These are phyloP conservation scores for Lactarius tabidus DNA, from an alignment of 768 basidiomycete species.

Conservation along the genomic window DNA sequence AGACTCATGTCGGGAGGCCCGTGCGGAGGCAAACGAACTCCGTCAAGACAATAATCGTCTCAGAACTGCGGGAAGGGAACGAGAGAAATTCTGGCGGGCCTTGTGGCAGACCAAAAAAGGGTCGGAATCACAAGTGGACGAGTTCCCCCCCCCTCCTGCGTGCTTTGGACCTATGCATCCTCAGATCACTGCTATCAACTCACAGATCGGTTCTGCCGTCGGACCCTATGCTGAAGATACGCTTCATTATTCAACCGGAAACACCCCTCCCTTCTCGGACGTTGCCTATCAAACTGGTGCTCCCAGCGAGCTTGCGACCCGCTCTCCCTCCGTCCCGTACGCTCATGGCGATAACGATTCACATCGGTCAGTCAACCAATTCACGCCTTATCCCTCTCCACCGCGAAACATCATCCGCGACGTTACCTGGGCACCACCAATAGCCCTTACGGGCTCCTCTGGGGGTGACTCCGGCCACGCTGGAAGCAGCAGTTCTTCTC, in stretches of 20 bases:
- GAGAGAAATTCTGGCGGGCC: slow-evolving; percentile 69
- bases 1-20: slow-evolving; percentile 69
- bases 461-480: slow-evolving; percentile 41
- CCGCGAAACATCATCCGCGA: slow-evolving; percentile 28
- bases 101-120: slow-evolving; percentile 63
- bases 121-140: slow-evolving; percentile 24
- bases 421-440: slow-evolving; percentile 30
- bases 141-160: slow-evolving; percentile 25
- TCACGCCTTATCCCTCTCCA: slow-evolving; percentile 39
- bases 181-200: slow-evolving; percentile 29
- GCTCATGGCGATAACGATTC: slow-evolving; percentile 35
- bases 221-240: slow-evolving; percentile 41
- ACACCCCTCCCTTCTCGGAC: slow-evolving; percentile 41
- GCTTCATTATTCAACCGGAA: slow-evolving; percentile 48
- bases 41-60: slow-evolving; percentile 63
- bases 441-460: slow-evolving; percentile 35
- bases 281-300: slow-evolving; percentile 43
- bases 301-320: slow-evolving; percentile 39
- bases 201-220: slow-evolving; percentile 30
- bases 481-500: slow-evolving; percentile 42
- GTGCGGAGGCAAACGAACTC: slow-evolving; percentile 56
- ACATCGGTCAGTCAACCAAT: slow-evolving; percentile 50
- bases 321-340: slow-evolving; percentile 47
- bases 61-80: slow-evolving; percentile 60
- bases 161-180: slow-evolving; percentile 28